phyloP scores from a whole-genome alignment of 2,329 filamentous ascomycete genomes.

The Alternaria solani region DNA sequence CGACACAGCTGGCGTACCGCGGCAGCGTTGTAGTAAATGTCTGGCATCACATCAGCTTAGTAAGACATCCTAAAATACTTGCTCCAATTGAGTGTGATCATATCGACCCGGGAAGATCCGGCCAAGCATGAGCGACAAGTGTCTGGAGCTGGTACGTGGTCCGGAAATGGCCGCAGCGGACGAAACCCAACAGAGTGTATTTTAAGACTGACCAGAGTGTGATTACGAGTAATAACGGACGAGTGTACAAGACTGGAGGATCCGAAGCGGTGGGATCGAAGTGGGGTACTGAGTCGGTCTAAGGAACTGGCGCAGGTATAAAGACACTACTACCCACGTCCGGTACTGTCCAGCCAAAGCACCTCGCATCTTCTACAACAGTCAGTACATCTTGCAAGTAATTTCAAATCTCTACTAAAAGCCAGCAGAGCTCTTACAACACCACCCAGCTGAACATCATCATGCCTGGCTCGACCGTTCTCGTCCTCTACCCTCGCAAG shows the following conservation, averaged over 20 bases:
- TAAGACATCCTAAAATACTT: background rate
- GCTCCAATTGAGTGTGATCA: background rate
- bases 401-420: background rate
- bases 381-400: conserved; percentile 2
- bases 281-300: conserved; percentile 22
- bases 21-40: background rate
- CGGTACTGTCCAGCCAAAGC: background rate
- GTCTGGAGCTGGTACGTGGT: background rate
- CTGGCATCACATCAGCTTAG: background rate
- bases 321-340: conserved; percentile 10
- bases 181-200: background rate
- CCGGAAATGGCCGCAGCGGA: background rate
- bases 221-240: background rate
- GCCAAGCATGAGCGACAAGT: background rate
- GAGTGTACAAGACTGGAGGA: background rate
- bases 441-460: conserved; percentile 4
- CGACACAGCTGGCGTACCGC: background rate
- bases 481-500: conserved; percentile 54
- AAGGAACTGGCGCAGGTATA: conserved; percentile 10
- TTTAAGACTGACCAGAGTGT: background rate
- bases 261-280: conserved; percentile 20
- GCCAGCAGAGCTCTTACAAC: background rate
- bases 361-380: background rate
- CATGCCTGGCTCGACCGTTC: conserved; percentile 27
- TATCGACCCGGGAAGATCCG: conserved; percentile 3